These are phyloP conservation scores for Torrubiella hemipterigena DNA, from an alignment of 2,329 filamentous ascomycete genomes.

Conservation along the genomic window DNA sequence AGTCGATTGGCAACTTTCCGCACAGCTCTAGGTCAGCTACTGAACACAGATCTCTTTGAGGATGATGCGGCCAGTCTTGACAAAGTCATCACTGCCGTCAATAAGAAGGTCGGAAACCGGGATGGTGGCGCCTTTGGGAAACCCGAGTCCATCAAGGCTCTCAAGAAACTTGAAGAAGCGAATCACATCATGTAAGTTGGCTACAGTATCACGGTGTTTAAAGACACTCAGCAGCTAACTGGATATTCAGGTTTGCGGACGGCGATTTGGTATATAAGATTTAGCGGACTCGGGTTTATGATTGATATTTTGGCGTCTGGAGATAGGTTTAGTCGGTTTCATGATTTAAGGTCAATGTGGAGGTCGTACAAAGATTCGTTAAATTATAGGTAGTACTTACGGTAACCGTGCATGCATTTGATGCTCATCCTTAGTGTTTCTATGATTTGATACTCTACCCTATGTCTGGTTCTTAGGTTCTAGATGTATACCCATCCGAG, in stretches of 20 bases:
- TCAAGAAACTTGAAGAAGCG: slow-evolving; percentile 66
- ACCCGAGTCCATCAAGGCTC: slow-evolving; percentile 62
- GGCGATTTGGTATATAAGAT: slow-evolving; percentile 62
- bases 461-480: no score
- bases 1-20: slow-evolving; percentile 65
- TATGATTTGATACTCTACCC: no score
- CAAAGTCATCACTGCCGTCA: slow-evolving; percentile 67
- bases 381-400: no score
- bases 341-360: no score
- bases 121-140: slow-evolving; percentile 51
- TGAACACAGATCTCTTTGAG: slow-evolving; percentile 72
- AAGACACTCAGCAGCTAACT: slow-evolving; percentile 11
- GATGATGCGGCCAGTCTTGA: slow-evolving; percentile 73
- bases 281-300: slow-evolving; percentile 20
- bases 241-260: slow-evolving; percentile 35
- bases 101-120: slow-evolving; percentile 47
- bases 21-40: slow-evolving; percentile 67
- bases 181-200: slow-evolving; percentile 84
- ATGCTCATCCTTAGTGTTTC: no score
- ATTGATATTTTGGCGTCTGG: slow-evolving; percentile 4
- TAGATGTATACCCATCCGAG: background rate
- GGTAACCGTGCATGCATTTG: no score
- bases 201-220: background rate
- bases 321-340: no score
- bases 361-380: no score